Evolutionary conservation across 495 filamentous ascomycete genomes (phyloP), one percentile per base, ranked within the genome.

Genomic region (Podospora pseudoanserina): DNA sequence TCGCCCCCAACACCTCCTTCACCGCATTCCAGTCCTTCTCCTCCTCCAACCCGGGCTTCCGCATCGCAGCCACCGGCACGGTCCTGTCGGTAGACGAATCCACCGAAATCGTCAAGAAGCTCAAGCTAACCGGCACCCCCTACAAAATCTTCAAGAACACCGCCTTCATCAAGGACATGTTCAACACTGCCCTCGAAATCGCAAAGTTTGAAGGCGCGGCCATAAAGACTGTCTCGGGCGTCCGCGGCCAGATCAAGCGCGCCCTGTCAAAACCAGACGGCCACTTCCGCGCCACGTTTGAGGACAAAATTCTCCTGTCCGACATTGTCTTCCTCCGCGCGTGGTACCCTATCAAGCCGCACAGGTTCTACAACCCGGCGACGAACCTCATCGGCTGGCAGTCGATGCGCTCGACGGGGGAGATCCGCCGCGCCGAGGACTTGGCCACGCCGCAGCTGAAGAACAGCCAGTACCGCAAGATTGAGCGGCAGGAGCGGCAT

Each of bases 141-240:
- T 94, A 92, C 82, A 99, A 98, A 83, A 96, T 99, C 79, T 99
- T 97, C 86, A 96, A 96, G 76, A 99, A 99, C 80, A 99, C 95
- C 0, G 93, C 95, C 19, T 98, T 99, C 80, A 95, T 99, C 83
- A 94, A 93, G 76, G 92, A 97, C 78, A 99, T 99, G 95, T 99
- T 99, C 84, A 93, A 86, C 73, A 89, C 89, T 0, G 82, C 91
- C 0, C 85, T 99, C 16, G 95, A 99, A 76, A 93, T 98, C 67
- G 94, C 95, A 77, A 98, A 98, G 79, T 98, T 99, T 74, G 95
- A 98, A 81, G 96, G 95, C 53, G 95, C 95, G 11, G 88, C 90
- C 59, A 94, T 99, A 79, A 91, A 92, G 66, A 99, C 95, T 0
- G 95, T 99, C 28, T 97, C 94, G 4, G 96, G 95, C 53, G 89